Evolutionary conservation across 2,329 filamentous ascomycete genomes (phyloP).

Genomic region (Colletotrichum truncatum): DNA sequence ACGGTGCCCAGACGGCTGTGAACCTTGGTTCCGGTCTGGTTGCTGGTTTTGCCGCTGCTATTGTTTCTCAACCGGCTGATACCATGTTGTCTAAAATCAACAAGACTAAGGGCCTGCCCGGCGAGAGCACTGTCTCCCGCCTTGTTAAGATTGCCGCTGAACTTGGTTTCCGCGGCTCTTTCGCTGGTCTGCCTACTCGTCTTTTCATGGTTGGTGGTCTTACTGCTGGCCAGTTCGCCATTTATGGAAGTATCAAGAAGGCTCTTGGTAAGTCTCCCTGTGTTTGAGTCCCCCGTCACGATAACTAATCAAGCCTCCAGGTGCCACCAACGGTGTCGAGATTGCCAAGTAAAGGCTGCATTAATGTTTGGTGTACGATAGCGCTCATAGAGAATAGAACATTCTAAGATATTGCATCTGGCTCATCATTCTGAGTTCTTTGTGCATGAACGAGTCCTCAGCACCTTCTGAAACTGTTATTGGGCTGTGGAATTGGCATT

Average conservation of each 20-base stretch:
- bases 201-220: constrained; percentile 73
- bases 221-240: constrained; percentile 85
- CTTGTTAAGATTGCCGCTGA: constrained; percentile 90
- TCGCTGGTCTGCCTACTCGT: constrained; percentile 82
- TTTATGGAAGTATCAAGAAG: constrained; percentile 77
- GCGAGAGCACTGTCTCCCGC: constrained; percentile 83
- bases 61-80: constrained; percentile 90
- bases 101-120: constrained; percentile 89
- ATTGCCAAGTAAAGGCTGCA: constrained; percentile 67
- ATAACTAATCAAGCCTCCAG: too few relatives aligned
- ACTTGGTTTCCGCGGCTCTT: constrained; percentile 82
- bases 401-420: too few relatives aligned
- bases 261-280: too few relatives aligned
- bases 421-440: too few relatives aligned
- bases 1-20: constrained; percentile 77
- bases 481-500: too few relatives aligned
- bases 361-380: too few relatives aligned
- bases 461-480: too few relatives aligned
- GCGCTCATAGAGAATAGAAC: too few relatives aligned
- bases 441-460: too few relatives aligned
- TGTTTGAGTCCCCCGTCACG: too few relatives aligned
- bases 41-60: constrained; percentile 81
- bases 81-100: constrained; percentile 97
- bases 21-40: constrained; percentile 72
- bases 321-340: constrained; percentile 80